A percentile compares a stretch with the other conserved stretches of the same genome.
Evolutionary conservation across 2,329 filamentous ascomycete genomes (phyloP).

Genomic region (Cryoendolithus antarcticus): DNA sequence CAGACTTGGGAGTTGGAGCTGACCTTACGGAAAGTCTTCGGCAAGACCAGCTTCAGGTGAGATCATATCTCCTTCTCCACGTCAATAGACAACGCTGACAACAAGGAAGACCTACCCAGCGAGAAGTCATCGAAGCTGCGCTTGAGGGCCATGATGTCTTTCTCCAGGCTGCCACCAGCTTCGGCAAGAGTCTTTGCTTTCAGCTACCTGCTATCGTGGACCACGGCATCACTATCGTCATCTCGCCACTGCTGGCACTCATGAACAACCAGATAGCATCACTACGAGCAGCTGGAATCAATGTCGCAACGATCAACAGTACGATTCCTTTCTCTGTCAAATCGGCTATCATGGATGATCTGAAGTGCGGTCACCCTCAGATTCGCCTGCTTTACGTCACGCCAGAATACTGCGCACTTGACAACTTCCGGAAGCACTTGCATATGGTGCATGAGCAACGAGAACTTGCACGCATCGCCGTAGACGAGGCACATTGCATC

Average conservation of each 20-base stretch:
- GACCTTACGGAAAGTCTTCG: slow-evolving; percentile 25
- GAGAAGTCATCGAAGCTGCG: slow-evolving; percentile 74
- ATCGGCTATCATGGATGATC: slow-evolving; percentile 60
- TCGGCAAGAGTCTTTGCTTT: slow-evolving; percentile 89
- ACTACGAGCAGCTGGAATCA: slow-evolving; percentile 59
- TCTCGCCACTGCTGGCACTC: slow-evolving; percentile 77
- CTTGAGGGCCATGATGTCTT: slow-evolving; percentile 82
- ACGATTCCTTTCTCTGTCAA: slow-evolving; percentile 57
- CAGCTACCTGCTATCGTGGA: slow-evolving; percentile 83
- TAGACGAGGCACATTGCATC: slow-evolving; percentile 94
- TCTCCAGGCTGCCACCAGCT: slow-evolving; percentile 78
- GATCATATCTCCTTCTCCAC: background rate
- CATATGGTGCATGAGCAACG: slow-evolving; percentile 63
- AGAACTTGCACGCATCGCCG: slow-evolving; percentile 75
- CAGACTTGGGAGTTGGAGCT: slow-evolving; percentile 25
- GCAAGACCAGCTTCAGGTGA: slow-evolving; percentile 23
- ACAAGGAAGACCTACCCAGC: slow-evolving; percentile 57
- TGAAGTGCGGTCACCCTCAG: slow-evolving; percentile 75
- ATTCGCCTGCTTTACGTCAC: slow-evolving; percentile 85
- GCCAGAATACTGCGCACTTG: slow-evolving; percentile 70
- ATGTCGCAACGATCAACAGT: slow-evolving; percentile 78
- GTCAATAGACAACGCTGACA: too few species aligned
- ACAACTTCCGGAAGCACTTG: slow-evolving; percentile 64
- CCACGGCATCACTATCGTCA: slow-evolving; percentile 78
- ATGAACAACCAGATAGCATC: slow-evolving; percentile 94